These are phyloP conservation scores for Aspergillus eucalypticola DNA, from an alignment of 2,329 filamentous ascomycete genomes.

Conservation along the genomic window DNA sequence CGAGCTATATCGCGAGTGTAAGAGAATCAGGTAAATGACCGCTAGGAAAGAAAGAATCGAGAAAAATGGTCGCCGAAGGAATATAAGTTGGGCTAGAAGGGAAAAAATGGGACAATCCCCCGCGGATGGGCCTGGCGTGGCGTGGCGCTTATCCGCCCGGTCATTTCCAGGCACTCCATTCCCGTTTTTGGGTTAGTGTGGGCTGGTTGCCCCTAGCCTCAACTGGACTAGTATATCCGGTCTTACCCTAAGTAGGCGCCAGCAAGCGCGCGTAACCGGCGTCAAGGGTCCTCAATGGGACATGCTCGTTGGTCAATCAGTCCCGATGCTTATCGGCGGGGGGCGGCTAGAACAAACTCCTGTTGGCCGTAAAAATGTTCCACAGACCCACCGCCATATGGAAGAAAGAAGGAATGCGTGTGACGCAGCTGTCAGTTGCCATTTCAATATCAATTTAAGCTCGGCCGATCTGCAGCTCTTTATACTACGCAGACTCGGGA, in stretches of 20 bases:
- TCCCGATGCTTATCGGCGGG: not conserved
- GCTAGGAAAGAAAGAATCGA: not conserved
- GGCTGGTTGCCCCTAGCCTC: not conserved
- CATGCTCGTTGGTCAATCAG: not conserved
- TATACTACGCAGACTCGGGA: not conserved
- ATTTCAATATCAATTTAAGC: not conserved
- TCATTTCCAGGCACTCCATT: slow-evolving; percentile 3
- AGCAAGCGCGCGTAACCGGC: not conserved
- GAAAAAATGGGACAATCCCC: slow-evolving; percentile 15
- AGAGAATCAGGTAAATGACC: not conserved
- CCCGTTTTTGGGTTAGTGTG: not conserved
- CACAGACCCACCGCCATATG: not conserved
- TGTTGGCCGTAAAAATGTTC: not conserved
- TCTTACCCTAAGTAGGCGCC: not conserved
- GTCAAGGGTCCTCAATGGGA: not conserved
- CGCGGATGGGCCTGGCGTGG: slow-evolving; percentile 5
- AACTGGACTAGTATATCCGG: not conserved
- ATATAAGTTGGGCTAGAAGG: slow-evolving; percentile 5
- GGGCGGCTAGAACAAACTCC: not conserved
- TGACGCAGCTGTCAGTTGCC: not conserved
- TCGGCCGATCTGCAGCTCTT: not conserved
- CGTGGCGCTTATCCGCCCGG: slow-evolving; percentile 1
- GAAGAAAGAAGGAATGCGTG: not conserved
- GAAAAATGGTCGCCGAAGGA: not conserved
- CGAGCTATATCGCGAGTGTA: not conserved